Evolutionary conservation across 2,329 filamentous ascomycete genomes (phyloP).

Genomic region (Eutypella sp.): DNA sequence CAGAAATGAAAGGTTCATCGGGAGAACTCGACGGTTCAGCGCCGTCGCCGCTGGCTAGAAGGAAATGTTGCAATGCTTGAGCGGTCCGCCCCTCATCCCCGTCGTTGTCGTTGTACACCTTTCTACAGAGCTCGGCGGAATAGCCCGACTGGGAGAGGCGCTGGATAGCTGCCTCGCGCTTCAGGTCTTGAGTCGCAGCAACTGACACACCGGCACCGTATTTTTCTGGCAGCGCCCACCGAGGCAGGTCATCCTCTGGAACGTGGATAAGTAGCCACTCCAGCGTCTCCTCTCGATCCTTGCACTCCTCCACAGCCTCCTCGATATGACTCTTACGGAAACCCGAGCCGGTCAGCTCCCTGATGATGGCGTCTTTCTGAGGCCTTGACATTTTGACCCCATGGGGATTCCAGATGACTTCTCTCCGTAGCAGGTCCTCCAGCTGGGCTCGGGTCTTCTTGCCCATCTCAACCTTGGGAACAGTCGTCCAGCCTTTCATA

Average conservation of each 20-base stretch:
- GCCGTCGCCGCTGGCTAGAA: conserved; percentile 46
- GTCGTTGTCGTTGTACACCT: conserved; percentile 63
- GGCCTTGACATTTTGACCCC: conserved; percentile 57
- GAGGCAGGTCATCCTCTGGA: conserved; percentile 91
- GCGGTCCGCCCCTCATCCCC: conserved; percentile 75
- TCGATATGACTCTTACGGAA: conserved; percentile 87
- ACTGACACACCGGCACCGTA: conserved; percentile 89
- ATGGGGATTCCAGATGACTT: conserved; percentile 84
- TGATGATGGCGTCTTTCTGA: conserved; percentile 57
- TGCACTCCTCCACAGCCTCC: conserved; percentile 82
- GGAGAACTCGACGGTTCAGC: conserved; percentile 22
- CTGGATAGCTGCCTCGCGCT: conserved; percentile 76
- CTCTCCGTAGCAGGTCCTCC: conserved; percentile 71
- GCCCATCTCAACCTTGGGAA: conserved; percentile 91
- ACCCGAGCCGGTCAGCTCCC: conserved; percentile 70
- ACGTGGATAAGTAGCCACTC: conserved; percentile 97
- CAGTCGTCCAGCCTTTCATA: conserved; percentile 74
- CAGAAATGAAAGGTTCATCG: conserved; percentile 41
- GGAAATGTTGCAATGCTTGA: conserved; percentile 68
- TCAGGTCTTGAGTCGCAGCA: conserved; percentile 69
- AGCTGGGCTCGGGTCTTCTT: conserved; percentile 72
- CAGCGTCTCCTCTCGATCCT: conserved; percentile 84
- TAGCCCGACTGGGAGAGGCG: conserved; percentile 80
- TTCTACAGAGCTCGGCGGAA: conserved; percentile 74
- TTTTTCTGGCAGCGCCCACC: conserved; percentile 85